Conservation (phyloP, 495 filamentous ascomycete species). For the Xylaria castorea region DNA sequence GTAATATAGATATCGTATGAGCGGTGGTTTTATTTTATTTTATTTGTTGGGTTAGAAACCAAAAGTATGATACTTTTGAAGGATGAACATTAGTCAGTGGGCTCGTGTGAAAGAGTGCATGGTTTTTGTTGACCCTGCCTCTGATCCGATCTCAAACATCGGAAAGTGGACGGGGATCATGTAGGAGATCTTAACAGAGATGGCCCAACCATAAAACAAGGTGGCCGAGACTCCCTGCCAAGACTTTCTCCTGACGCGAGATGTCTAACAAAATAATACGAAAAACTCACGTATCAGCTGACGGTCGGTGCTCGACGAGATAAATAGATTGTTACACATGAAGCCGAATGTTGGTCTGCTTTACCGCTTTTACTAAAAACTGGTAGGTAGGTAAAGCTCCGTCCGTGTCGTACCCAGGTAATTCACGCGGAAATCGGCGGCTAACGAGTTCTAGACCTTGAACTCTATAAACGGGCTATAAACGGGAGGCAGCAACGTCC, state of each 20-base stretch:
- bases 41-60: no score
- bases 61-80: no score
- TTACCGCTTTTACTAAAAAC: neutral
- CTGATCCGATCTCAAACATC: slow-evolving; percentile 6
- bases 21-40: no score
- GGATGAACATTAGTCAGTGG: no score
- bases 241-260: neutral
- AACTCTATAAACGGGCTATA: slow-evolving; percentile 2
- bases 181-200: neutral
- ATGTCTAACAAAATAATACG: neutral
- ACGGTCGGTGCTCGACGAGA: neutral
- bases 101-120: no score
- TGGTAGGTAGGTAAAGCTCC: no score
- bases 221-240: neutral
- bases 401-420: neutral
- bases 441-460: neutral
- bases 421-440: neutral
- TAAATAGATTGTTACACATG: neutral
- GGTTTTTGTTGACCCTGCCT: no score
- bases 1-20: no score
- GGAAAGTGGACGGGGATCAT: slow-evolving; percentile 19
- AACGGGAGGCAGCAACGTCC: neutral
- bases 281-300: neutral
- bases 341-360: neutral
- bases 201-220: neutral